phyloP scores from a whole-genome alignment of 306 rosid species.

The Gastrolobium bilobum region DNA sequence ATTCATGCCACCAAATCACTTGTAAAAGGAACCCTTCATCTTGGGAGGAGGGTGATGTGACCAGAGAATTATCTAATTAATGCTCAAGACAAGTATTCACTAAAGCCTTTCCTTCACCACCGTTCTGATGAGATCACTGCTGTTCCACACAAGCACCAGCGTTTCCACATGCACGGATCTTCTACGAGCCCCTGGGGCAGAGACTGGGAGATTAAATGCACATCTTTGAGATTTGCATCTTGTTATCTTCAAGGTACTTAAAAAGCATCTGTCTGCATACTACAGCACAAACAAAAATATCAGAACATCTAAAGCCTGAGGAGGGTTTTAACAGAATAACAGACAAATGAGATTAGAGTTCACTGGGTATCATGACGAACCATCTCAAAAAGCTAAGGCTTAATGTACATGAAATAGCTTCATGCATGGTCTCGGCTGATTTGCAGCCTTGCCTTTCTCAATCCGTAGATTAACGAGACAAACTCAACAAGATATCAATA shows the following conservation, averaged over 20 bases:
- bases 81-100: neutral
- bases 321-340: slow-evolving; percentile 3
- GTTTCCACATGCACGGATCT: slow-evolving; percentile 74
- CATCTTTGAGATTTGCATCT: slow-evolving; percentile 64
- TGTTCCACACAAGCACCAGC: slow-evolving; percentile 71
- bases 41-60: neutral
- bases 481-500: neutral
- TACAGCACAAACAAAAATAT: slow-evolving; percentile 41
- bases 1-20: neutral
- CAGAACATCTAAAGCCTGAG: slow-evolving; percentile 30
- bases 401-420: slow-evolving; percentile 13
- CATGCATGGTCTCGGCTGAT: neutral
- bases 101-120: slow-evolving; percentile 79
- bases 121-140: slow-evolving; percentile 56
- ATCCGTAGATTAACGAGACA: slow-evolving; percentile 3
- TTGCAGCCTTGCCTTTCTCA: slow-evolving; percentile 19
- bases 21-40: neutral
- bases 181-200: slow-evolving; percentile 39
- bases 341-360: slow-evolving; percentile 14
- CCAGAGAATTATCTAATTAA: neutral
- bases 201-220: slow-evolving; percentile 47
- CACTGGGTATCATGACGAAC: neutral
- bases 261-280: slow-evolving; percentile 55
- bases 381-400: neutral
- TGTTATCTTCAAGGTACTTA: slow-evolving; percentile 74